These are phyloP conservation scores for Trichoderma orchidacearum DNA, from an alignment of 495 filamentous ascomycete genomes.

Conservation along the genomic window DNA sequence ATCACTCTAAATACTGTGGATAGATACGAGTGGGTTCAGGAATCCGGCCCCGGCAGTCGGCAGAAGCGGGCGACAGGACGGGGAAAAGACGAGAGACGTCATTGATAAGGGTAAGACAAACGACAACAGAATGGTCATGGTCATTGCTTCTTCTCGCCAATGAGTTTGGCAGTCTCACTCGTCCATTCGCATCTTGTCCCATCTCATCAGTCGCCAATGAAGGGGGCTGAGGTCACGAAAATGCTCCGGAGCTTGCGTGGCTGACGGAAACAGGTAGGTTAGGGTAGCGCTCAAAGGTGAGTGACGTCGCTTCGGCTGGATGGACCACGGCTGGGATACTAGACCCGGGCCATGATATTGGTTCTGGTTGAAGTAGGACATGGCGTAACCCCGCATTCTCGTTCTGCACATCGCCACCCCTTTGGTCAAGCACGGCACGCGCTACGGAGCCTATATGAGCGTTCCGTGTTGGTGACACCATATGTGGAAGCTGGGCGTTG, in stretches of 20 bases:
- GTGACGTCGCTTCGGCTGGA: background rate
- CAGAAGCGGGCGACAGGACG: background rate
- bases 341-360: background rate
- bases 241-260: background rate
- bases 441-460: background rate
- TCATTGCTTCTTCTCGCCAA: too few species aligned
- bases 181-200: too few species aligned
- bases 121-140: background rate
- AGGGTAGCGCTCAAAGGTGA: too few species aligned
- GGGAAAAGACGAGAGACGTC: background rate
- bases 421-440: too few species aligned
- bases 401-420: background rate
- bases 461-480: too few species aligned
- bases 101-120: background rate
- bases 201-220: too few species aligned
- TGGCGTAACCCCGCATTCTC: background rate
- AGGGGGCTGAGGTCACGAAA: background rate
- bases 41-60: background rate
- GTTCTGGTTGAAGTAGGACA: background rate
- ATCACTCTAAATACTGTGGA: background rate
- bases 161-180: too few species aligned
- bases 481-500: too few species aligned
- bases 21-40: background rate
- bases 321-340: too few species aligned
- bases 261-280: background rate